Percentiles rank a stretch among this genome's conserved stretches.
These are phyloP conservation scores for Emmonsia crescens DNA, from an alignment of 2,329 filamentous ascomycete genomes.

Conservation along the genomic window DNA sequence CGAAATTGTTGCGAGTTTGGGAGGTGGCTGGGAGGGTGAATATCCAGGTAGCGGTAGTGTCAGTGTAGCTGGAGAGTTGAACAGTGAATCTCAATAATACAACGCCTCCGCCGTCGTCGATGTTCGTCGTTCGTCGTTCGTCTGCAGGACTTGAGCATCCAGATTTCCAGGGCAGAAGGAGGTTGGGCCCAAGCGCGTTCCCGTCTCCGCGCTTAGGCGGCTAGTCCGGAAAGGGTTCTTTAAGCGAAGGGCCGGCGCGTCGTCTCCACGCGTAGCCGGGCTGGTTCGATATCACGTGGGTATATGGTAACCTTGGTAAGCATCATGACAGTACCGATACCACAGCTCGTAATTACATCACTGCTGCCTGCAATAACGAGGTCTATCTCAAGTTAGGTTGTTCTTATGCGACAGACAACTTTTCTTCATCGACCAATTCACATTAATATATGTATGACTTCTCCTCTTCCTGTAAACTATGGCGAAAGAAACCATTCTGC, in stretches of 20 bases:
- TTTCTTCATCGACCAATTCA: background rate
- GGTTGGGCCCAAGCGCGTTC: conserved; percentile 8
- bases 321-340: background rate
- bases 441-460: background rate
- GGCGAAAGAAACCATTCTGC: conserved; percentile 32
- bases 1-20: background rate
- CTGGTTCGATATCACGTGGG: background rate
- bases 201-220: conserved; percentile 6
- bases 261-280: background rate
- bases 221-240: conserved; percentile 1
- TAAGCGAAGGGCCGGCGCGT: conserved; percentile 4
- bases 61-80: background rate
- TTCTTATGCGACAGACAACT: background rate
- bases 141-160: background rate
- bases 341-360: background rate
- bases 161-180: conserved; percentile 1
- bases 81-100: background rate
- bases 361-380: background rate
- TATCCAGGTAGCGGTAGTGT: background rate
- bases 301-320: background rate
- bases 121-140: background rate
- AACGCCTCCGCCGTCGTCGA: background rate
- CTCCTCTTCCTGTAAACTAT: background rate
- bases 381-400: background rate
- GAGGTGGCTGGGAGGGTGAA: background rate